A percentile compares a stretch with the other conserved stretches of the same genome.
Conservation (phyloP, 495 filamentous ascomycete genomes). For the Patellaria atrata region DNA sequence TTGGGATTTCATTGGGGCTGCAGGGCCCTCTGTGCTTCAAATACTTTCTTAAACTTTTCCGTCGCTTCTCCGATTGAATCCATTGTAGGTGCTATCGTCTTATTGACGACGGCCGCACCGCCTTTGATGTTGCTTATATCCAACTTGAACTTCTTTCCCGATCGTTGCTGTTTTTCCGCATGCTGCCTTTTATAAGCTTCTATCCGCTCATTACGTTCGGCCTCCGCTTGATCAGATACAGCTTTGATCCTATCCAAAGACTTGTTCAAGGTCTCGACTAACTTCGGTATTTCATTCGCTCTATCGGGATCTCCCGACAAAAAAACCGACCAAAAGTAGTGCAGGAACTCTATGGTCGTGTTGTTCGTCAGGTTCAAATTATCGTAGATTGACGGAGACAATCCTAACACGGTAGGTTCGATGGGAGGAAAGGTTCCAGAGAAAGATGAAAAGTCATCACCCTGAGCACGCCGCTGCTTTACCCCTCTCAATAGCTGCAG, state of each 20-base stretch:
- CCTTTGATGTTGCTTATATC: constrained; percentile 53
- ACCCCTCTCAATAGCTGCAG: constrained; percentile 41
- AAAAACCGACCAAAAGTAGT: constrained; percentile 87
- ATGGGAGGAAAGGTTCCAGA: constrained; percentile 17
- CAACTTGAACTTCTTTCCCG: constrained; percentile 51
- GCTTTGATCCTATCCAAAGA: constrained; percentile 68
- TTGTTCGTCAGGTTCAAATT: constrained; percentile 73
- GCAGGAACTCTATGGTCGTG: constrained; percentile 85
- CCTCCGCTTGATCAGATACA: constrained; percentile 67
- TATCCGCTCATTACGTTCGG: constrained; percentile 44
- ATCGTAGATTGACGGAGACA: constrained; percentile 53
- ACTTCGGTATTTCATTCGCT: constrained; percentile 56
- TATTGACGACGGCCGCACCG: constrained; percentile 58
- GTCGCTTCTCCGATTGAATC: constrained; percentile 49
- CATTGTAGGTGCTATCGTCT: constrained; percentile 57
- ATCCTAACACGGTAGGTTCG: constrained; percentile 39
- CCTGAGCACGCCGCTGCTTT: constrained; percentile 39
- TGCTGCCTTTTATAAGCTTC: constrained; percentile 50
- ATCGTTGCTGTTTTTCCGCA: constrained; percentile 48
- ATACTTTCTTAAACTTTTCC: constrained; percentile 46
- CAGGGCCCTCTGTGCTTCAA: constrained; percentile 38
- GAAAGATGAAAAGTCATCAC: constrained; percentile 27
- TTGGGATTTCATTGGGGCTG: no score
- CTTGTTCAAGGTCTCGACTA: constrained; percentile 62
- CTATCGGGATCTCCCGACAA: constrained; percentile 67